These are phyloP conservation scores for Phytophthora rubi DNA, from an alignment of 352 stramenopile species.

Conservation along the genomic window DNA sequence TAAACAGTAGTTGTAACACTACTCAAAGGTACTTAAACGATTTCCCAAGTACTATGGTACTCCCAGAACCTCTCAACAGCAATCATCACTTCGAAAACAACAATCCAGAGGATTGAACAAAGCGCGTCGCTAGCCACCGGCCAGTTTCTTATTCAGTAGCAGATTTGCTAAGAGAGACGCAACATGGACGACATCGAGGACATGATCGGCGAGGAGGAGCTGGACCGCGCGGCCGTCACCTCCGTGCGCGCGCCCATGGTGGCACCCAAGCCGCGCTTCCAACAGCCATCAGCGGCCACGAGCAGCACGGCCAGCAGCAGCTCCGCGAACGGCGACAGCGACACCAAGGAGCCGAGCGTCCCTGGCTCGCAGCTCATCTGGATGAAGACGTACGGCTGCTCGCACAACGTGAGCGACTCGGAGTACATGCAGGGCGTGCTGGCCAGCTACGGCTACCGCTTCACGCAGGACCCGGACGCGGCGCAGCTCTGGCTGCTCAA, in stretches of 20 bases:
- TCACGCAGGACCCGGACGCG: constrained; percentile 74
- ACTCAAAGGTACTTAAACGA: neutral
- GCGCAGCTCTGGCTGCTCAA: constrained; percentile 93
- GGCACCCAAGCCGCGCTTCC: constrained; percentile 57
- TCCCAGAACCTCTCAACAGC: neutral
- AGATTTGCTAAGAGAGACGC: constrained; percentile 10
- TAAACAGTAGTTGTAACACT: neutral
- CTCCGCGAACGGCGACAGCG: constrained; percentile 21
- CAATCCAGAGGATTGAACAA: neutral
- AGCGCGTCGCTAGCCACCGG: constrained; percentile 9
- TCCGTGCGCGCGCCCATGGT: constrained; percentile 64
- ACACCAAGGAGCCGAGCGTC: constrained; percentile 35
- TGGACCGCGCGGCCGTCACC: constrained; percentile 56
- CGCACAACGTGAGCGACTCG: constrained; percentile 93
- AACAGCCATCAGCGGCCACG: constrained; percentile 19
- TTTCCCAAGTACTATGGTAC: too few relatives aligned
- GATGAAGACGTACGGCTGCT: constrained; percentile 93
- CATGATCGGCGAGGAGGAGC: constrained; percentile 78
- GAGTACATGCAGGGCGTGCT: constrained; percentile 95
- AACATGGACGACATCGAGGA: constrained; percentile 83
- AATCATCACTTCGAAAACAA: neutral
- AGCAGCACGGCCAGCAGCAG: constrained; percentile 35
- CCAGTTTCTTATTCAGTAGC: constrained; percentile 26
- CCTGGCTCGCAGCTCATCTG: constrained; percentile 81
- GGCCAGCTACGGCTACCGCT: constrained; percentile 89